A percentile compares a stretch with the other conserved stretches of the same genome.
phyloP scores from a whole-genome alignment of 2,329 filamentous ascomycete species.

The Alternaria triticimaculans region DNA sequence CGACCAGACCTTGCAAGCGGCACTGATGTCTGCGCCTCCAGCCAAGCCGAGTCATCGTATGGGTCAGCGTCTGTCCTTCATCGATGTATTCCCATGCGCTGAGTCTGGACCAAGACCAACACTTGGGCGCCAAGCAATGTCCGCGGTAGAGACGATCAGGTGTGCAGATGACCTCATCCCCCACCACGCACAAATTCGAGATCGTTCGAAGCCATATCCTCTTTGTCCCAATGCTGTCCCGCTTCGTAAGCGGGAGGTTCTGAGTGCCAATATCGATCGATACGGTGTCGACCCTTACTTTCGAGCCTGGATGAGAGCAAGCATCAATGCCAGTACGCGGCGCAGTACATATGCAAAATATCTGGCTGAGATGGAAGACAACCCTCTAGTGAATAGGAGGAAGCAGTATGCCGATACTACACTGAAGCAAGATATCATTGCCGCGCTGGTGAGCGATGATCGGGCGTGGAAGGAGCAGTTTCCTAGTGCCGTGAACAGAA shows the following conservation, averaged over 20 bases:
- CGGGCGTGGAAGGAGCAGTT: conserved; percentile 19
- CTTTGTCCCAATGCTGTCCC: conserved; percentile 37
- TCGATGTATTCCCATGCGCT: conserved; percentile 20
- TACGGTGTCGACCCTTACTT: conserved; percentile 37
- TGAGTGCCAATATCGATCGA: conserved; percentile 23
- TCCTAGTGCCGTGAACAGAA: conserved; percentile 20
- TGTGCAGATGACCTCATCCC: not conserved
- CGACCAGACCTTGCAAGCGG: conserved; percentile 16
- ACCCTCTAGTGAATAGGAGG: conserved; percentile 31
- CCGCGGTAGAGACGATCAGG: conserved; percentile 4
- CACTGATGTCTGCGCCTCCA: not conserved
- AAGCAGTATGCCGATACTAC: conserved; percentile 22
- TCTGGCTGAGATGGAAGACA: conserved; percentile 32
- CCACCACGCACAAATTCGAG: conserved; percentile 19
- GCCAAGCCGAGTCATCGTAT: not conserved
- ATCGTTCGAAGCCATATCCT: conserved; percentile 28
- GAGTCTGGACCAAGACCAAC: conserved; percentile 6
- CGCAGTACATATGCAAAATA: conserved; percentile 32
- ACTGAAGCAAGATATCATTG: conserved; percentile 6
- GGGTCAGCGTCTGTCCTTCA: conserved; percentile 18
- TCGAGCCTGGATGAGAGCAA: conserved; percentile 32
- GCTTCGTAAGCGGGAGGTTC: conserved; percentile 23
- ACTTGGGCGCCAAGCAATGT: conserved; percentile 9
- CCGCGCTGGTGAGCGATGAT: conserved; percentile 7
- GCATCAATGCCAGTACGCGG: conserved; percentile 28